A percentile compares a stretch with the other conserved stretches of the same genome.
phyloP scores from a whole-genome alignment of 345 rosid species.

The Mercurialis annua region DNA sequence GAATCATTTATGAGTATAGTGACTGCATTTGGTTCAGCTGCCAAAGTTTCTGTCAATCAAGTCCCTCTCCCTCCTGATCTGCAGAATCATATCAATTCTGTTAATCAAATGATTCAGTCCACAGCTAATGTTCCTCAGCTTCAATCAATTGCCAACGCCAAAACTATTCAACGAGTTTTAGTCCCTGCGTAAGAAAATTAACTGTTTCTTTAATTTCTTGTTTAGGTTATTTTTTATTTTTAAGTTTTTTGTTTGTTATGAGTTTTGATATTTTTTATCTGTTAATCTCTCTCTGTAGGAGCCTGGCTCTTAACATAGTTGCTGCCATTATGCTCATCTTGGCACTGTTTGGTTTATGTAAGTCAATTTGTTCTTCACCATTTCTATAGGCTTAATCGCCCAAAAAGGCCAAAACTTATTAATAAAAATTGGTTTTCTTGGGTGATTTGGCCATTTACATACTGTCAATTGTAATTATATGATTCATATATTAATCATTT shows the following conservation, averaged over 20 bases:
- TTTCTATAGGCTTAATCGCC: no score
- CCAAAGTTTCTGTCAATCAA: constrained; percentile 27
- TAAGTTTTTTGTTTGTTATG: no score
- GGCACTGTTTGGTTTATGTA: constrained; percentile 50
- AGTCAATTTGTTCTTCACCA: constrained; percentile 13
- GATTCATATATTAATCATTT: background rate
- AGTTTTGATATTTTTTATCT: background rate
- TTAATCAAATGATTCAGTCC: constrained; percentile 21
- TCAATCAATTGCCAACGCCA: background rate
- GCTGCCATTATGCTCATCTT: constrained; percentile 41
- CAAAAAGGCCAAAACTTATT: no score
- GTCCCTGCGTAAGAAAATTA: constrained; percentile 37
- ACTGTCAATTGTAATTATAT: background rate
- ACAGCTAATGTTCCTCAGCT: constrained; percentile 18
- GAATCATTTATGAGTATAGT: constrained; percentile 27
- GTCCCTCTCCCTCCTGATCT: constrained; percentile 36
- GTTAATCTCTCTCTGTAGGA: constrained; percentile 31
- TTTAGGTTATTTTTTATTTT: no score
- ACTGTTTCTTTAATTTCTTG: background rate
- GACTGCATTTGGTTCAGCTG: constrained; percentile 38
- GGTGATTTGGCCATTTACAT: no score
- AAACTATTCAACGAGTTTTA: constrained; percentile 11
- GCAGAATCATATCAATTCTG: constrained; percentile 30
- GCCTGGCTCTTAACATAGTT: constrained; percentile 31
- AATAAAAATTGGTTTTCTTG: no score